phyloP scores from a whole-genome alignment of 495 filamentous ascomycete genomes.

The Podospora anserina region DNA sequence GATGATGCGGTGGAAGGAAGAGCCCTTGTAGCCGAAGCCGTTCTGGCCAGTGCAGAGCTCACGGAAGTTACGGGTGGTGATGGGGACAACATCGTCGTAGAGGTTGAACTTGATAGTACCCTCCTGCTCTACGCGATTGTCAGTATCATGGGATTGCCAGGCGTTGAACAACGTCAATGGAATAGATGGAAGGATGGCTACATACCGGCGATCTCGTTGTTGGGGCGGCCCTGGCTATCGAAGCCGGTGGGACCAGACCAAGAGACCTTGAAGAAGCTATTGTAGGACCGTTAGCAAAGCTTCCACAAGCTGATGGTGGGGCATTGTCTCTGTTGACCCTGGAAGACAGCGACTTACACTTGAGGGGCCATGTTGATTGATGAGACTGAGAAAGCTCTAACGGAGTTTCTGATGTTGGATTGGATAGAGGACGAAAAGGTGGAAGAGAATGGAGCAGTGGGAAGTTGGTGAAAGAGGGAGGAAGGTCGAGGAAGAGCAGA shows the following conservation, averaged over 20 bases:
- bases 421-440: constrained; percentile 26
- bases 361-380: constrained; percentile 31
- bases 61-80: constrained; percentile 91
- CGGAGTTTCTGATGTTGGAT: constrained; percentile 29
- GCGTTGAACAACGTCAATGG: background rate
- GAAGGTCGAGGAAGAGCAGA: constrained; percentile 39
- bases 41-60: constrained; percentile 91
- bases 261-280: constrained; percentile 42
- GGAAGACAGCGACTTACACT: constrained; percentile 27
- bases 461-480: constrained; percentile 37
- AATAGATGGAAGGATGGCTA: constrained; percentile 14
- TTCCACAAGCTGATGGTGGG: background rate
- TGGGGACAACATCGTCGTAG: constrained; percentile 82
- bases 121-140: constrained; percentile 54
- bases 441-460: constrained; percentile 32
- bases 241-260: constrained; percentile 63
- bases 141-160: background rate
- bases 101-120: constrained; percentile 89
- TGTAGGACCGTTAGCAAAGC: constrained; percentile 2
- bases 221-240: constrained; percentile 33
- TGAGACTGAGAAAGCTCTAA: constrained; percentile 34
- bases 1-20: constrained; percentile 93
- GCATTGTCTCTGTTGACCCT: background rate
- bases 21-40: constrained; percentile 79
- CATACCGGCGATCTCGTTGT: constrained; percentile 62